Base-by-base conservation (phyloP, 805 yeast genomes). In the Vanderwaltozyma tropicalis region DNA sequence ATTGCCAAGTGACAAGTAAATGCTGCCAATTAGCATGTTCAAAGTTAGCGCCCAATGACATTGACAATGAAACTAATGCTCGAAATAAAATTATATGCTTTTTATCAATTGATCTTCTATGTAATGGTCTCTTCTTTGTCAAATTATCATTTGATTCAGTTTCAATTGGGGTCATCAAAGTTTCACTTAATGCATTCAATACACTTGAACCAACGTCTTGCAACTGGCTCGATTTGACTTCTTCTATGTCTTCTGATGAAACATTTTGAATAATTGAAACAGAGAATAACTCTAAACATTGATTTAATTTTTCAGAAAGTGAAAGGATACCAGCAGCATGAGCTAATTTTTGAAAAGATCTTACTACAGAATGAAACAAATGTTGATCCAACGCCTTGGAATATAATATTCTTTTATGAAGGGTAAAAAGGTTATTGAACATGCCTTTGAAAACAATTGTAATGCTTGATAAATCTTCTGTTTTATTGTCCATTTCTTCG, bases 261-360 rank as follows among this genome's bases (percentile, higher is more conserved):
- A 52, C 55, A 20, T 71, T 61, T 28, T 63, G 64, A 14, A 75
- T 58, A 1, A 75, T 65, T 2, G 72, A 62, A 12, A 49, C 44
- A 1, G 76, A 64, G 45, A 75, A 67, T n/a, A 68, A 45, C n/a
- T 52, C 44, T 33, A 77, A 45, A 21, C 74, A 70, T 9, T 74
- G 71, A 49, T 85, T 82, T 34, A 94, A 63, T 17, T 79, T 64
- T 0, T 62, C 64, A 1, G 57, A 51, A 11, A 81, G 53, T 0
- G 76, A 78, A n/a, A 87, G 57, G 13, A 85, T 62, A 0, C 96
- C 96, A 0, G 88, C 71, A 0, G 88, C 76, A 53, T 86, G 95
- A 6, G 94, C 76, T 34, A 84, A 66, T 44, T 80, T 78, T 55
- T 89, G 96, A 7, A 84, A 67, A 0, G 94, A 72, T 28, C 95